Evolutionary conservation across 2,329 filamentous ascomycete genomes (phyloP).

Genomic region (Diaporthe capsici): DNA sequence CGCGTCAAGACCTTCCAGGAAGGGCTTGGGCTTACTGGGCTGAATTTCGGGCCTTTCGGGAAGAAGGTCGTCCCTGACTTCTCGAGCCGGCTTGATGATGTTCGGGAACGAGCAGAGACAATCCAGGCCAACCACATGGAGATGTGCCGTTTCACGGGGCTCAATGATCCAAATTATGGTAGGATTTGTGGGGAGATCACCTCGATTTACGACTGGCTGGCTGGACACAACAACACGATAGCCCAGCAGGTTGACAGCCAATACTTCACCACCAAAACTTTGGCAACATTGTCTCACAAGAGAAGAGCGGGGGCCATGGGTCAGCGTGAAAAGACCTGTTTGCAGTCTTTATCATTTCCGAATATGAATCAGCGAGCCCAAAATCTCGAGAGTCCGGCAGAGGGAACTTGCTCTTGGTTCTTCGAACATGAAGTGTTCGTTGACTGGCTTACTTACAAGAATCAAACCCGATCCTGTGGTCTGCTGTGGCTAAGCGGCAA

Average conservation of each 20-base stretch:
- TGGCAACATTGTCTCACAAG: too few relatives aligned
- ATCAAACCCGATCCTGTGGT: not conserved
- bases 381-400: not conserved
- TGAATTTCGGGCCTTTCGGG: not conserved
- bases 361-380: slow-evolving; percentile 1
- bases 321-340: not conserved
- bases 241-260: too few relatives aligned
- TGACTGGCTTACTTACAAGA: not conserved
- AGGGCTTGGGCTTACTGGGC: not conserved
- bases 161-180: not conserved
- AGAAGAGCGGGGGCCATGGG: too few relatives aligned
- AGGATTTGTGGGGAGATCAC: slow-evolving; percentile 3
- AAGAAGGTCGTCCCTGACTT: not conserved
- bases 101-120: not conserved
- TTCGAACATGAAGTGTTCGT: not conserved
- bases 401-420: not conserved
- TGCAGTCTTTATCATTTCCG: not conserved
- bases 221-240: not conserved
- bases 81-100: slow-evolving; percentile 5
- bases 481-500: not conserved
- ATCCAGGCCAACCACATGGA: slow-evolving; percentile 19
- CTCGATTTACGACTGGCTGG: not conserved
- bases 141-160: not conserved
- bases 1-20: slow-evolving; percentile 7
- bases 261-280: too few relatives aligned